Evolutionary conservation across 2,329 filamentous ascomycete genomes (phyloP).

Genomic region (Microcera coccophila): DNA sequence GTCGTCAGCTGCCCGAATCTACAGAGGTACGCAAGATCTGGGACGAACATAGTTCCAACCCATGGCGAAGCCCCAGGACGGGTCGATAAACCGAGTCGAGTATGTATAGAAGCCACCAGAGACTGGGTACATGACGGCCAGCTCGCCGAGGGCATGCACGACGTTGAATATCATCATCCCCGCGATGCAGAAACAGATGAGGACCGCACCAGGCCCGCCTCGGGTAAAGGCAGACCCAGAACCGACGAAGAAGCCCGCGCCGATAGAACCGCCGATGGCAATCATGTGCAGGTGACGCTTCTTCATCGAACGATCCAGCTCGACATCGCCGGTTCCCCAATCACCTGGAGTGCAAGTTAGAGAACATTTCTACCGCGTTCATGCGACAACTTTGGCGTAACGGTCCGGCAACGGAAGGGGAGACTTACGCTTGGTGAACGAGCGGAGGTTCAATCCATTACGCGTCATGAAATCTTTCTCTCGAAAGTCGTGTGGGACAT

Average conservation of each 20-base stretch:
- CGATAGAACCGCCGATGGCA: neutral
- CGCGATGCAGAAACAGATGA: neutral
- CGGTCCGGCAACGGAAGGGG: neutral
- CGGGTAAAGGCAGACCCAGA: neutral
- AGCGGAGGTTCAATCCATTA: neutral
- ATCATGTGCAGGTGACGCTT: neutral
- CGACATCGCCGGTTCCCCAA: neutral
- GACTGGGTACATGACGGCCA: neutral
- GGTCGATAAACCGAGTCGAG: neutral
- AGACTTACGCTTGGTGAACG: neutral
- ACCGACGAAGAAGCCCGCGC: neutral
- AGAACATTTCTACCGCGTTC: too few relatives aligned
- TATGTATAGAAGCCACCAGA: neutral
- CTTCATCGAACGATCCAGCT: neutral
- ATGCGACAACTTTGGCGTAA: too few relatives aligned
- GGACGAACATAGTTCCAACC: neutral
- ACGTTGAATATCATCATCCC: neutral
- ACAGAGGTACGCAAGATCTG: too few relatives aligned
- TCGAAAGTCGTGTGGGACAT: neutral
- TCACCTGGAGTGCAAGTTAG: neutral
- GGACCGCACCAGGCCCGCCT: neutral
- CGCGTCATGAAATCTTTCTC: neutral
- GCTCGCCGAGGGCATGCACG: neutral
- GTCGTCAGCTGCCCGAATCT: too few relatives aligned
- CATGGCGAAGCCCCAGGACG: neutral